These are phyloP conservation scores for Phytophthora gonapodyides DNA, from an alignment of 352 stramenopile genomes.

Conservation along the genomic window DNA sequence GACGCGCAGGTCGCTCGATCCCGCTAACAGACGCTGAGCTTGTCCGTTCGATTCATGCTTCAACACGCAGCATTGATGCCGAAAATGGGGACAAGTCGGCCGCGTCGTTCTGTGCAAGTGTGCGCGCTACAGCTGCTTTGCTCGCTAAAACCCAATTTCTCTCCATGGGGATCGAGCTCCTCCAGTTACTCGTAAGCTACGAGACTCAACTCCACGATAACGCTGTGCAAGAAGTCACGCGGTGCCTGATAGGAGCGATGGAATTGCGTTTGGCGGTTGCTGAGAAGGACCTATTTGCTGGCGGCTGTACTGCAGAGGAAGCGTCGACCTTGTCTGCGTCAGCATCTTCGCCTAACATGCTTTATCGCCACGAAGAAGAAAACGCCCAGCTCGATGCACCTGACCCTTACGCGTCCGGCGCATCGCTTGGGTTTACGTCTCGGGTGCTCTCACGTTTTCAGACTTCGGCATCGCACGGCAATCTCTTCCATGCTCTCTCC, in stretches of 20 bases:
- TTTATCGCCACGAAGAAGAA: conserved; percentile 25
- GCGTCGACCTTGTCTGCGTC: conserved; percentile 27
- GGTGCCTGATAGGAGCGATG: conserved; percentile 65
- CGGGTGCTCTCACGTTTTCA: conserved; percentile 78
- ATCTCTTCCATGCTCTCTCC: conserved; percentile 63
- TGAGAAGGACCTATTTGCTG: conserved; percentile 55
- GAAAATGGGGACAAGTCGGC: conserved; percentile 11
- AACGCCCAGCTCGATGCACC: conserved; percentile 7
- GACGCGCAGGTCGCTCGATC: conserved; percentile 13
- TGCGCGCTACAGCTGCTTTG: conserved; percentile 38
- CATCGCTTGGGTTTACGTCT: conserved; percentile 61
- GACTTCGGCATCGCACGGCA: conserved; percentile 48
- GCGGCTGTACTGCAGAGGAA: conserved; percentile 22
- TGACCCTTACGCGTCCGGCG: conserved; percentile 23
- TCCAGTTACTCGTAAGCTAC: conserved; percentile 75
- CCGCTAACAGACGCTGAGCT: conserved; percentile 33
- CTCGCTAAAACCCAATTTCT: conserved; percentile 76
- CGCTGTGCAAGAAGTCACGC: conserved; percentile 58
- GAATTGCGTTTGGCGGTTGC: conserved; percentile 55
- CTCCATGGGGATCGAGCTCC: conserved; percentile 68
- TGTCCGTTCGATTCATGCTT: conserved; percentile 39
- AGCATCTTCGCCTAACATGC: conserved; percentile 30
- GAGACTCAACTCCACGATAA: conserved; percentile 45
- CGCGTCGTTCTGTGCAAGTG: conserved; percentile 24
- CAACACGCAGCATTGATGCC: conserved; percentile 21